phyloP scores from a whole-genome alignment of 2,329 filamentous ascomycete genomes.

The Zelopaecilomyces penicillatus region DNA sequence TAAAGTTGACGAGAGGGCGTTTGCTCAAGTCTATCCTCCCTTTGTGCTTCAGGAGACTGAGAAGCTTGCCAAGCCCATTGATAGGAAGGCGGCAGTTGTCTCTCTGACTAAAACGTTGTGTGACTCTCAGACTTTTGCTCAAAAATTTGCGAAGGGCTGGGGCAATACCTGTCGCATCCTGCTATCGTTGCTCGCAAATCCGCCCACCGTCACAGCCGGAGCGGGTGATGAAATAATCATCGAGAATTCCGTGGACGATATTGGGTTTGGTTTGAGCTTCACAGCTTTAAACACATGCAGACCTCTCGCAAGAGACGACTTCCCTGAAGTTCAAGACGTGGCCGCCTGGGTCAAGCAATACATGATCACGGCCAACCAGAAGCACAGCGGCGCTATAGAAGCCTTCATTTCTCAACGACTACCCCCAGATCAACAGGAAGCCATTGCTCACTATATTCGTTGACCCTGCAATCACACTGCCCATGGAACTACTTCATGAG shows the following conservation, averaged over 20 bases:
- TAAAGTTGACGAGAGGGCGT: conserved; percentile 68
- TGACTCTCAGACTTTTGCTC: conserved; percentile 75
- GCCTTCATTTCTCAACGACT: conserved; percentile 66
- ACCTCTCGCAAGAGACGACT: conserved; percentile 65
- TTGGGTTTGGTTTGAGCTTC: conserved; percentile 90
- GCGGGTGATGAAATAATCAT: conserved; percentile 67
- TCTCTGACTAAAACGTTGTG: conserved; percentile 89
- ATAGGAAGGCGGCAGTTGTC: conserved; percentile 88
- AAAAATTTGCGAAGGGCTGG: conserved; percentile 84
- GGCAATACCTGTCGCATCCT: conserved; percentile 81
- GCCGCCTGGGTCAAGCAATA: conserved; percentile 78
- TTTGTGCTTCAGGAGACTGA: conserved; percentile 86
- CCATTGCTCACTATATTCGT: conserved; percentile 43
- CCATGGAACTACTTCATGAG: no score
- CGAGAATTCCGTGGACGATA: conserved; percentile 89
- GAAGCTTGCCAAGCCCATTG: conserved; percentile 76
- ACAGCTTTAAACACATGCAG: conserved; percentile 89
- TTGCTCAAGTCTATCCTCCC: conserved; percentile 74
- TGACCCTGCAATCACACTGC: conserved; percentile 14
- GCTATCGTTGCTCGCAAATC: conserved; percentile 81
- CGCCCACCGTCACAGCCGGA: conserved; percentile 58
- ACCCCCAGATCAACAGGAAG: conserved; percentile 48
- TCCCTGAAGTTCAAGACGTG: conserved; percentile 74
- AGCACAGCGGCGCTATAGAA: conserved; percentile 62
- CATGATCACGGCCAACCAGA: conserved; percentile 67